Evolutionary conservation across 768 basidiomycete genomes (phyloP).

Genomic region (Pleurotus tuoliensis): DNA sequence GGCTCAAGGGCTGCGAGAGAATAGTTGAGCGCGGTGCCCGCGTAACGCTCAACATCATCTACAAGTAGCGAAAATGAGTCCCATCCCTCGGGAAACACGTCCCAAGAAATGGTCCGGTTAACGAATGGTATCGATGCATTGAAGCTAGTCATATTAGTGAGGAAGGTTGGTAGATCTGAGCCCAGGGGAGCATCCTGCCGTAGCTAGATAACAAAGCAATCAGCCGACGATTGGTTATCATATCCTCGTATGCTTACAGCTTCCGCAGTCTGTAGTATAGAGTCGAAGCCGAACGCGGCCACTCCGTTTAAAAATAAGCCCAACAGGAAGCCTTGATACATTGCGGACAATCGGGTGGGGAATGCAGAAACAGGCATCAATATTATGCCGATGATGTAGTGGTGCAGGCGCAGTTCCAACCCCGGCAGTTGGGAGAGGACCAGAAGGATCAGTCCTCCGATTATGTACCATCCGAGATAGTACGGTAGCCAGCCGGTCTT

Average conservation of each 20-base stretch:
- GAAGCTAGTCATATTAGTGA: constrained; percentile 72
- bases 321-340: constrained; percentile 78
- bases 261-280: constrained; percentile 71
- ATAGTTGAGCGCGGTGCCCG: constrained; percentile 67
- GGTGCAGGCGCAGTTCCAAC: constrained; percentile 70
- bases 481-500: constrained; percentile 81
- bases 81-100: constrained; percentile 50
- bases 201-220: constrained; percentile 41
- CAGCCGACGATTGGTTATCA: background rate
- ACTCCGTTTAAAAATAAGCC: constrained; percentile 81
- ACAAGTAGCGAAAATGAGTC: constrained; percentile 75
- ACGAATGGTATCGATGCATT: constrained; percentile 48
- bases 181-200: constrained; percentile 69
- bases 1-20: constrained; percentile 60
- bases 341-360: constrained; percentile 73
- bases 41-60: constrained; percentile 82
- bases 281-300: constrained; percentile 76
- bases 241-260: constrained; percentile 43
- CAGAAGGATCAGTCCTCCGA: constrained; percentile 61
- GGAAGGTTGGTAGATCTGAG: constrained; percentile 63
- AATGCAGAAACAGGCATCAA: constrained; percentile 78
- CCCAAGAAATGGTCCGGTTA: constrained; percentile 60
- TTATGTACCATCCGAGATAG: constrained; percentile 71
- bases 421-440: constrained; percentile 69
- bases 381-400: constrained; percentile 75